Evolutionary conservation across 805 yeast genomes (phyloP).

Genomic region (Sugiyamaella marilandica): DNA sequence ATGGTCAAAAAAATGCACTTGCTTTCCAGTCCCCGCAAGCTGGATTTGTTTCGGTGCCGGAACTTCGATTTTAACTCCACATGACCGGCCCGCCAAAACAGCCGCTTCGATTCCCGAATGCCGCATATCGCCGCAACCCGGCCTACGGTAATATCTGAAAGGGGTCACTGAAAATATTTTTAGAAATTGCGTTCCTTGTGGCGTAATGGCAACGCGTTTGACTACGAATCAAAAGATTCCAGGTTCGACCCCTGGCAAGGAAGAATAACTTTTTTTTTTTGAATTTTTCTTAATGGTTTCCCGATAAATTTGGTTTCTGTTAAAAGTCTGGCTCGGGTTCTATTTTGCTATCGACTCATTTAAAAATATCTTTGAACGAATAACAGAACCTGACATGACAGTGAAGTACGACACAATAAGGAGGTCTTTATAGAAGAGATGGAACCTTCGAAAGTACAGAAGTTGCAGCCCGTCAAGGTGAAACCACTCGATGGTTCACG

Average conservation of each 20-base stretch:
- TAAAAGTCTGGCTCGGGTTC: no score
- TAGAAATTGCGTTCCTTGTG: slow-evolving; percentile 26
- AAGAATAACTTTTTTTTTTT: slow-evolving; percentile 38
- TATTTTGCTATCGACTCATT: no score
- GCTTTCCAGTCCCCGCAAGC: no score
- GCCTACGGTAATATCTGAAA: no score
- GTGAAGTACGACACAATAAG: not conserved
- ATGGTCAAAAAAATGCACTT: no score
- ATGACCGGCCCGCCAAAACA: no score
- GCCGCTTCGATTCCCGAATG: no score
- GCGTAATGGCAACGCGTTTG: slow-evolving; percentile 38
- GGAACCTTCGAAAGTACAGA: not conserved
- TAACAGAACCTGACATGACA: not conserved
- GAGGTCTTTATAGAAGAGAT: not conserved
- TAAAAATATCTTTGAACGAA: not conserved
- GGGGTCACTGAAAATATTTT: no score
- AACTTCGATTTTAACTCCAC: no score
- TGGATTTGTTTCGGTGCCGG: no score
- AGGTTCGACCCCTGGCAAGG: slow-evolving; percentile 56
- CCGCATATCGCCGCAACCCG: not conserved
- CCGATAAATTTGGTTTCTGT: no score
- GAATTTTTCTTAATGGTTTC: no score
- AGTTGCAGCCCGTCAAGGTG: not conserved
- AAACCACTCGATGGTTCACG: slow-evolving; percentile 11
- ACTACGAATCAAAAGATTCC: slow-evolving; percentile 48